Evolutionary conservation across 2,329 filamentous ascomycete genomes (phyloP).

Genomic region (Chaetomium olivaceum): DNA sequence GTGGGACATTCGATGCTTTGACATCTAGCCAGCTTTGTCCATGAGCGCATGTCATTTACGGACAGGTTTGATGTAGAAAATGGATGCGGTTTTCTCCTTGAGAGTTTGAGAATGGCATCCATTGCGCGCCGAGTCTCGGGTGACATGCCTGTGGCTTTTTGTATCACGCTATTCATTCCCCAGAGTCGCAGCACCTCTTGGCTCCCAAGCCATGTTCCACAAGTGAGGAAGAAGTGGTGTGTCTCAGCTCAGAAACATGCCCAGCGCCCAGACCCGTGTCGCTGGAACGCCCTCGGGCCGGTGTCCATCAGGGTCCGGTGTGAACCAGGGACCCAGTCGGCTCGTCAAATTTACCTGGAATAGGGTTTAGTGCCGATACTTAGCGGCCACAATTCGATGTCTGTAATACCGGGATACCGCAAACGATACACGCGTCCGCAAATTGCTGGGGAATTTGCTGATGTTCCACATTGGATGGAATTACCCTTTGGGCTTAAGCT

Average conservation of each 20-base stretch:
- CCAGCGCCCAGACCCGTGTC: constrained; percentile 11
- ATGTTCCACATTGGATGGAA: constrained; percentile 3
- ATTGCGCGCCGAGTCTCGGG: not conserved
- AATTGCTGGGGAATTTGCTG: not conserved
- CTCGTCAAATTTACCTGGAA: constrained; percentile 36
- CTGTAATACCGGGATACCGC: constrained; percentile 11
- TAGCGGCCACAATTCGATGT: constrained; percentile 27
- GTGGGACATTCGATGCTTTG: constrained; percentile 9
- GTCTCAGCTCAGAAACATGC: not conserved
- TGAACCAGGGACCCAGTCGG: not conserved
- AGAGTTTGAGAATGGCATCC: not conserved
- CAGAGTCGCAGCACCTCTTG: not conserved
- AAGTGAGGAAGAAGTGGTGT: not conserved
- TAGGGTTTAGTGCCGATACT: constrained; percentile 33
- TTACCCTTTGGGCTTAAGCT: not conserved
- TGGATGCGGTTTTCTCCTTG: not conserved
- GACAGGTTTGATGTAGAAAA: not conserved
- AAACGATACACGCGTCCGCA: constrained; percentile 6
- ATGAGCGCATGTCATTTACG: not conserved
- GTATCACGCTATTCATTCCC: not conserved
- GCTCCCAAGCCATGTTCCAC: not conserved
- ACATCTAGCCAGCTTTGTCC: constrained; percentile 8
- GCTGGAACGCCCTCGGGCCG: constrained; percentile 13
- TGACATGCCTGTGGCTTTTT: not conserved
- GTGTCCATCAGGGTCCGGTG: not conserved